Evolutionary conservation across 176 grass and related monocot genomes (phyloP).

Genomic region (Phoenix roebelenii): DNA sequence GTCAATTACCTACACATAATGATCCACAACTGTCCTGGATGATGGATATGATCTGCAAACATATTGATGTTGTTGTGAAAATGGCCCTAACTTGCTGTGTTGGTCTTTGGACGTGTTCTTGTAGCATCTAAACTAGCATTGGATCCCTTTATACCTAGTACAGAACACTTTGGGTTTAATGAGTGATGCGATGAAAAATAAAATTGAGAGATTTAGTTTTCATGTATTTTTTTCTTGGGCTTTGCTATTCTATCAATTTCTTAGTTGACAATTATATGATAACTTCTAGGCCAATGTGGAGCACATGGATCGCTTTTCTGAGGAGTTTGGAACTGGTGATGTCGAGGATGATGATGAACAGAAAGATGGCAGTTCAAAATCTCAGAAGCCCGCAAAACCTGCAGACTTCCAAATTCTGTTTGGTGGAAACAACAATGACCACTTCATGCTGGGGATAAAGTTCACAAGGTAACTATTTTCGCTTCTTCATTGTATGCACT

Average conservation of each 20-base stretch:
- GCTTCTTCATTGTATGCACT: neutral
- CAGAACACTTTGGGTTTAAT: too few species aligned
- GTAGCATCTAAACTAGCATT: too few species aligned
- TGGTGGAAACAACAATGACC: conserved; percentile 67
- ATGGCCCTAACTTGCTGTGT: too few species aligned
- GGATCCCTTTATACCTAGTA: too few species aligned
- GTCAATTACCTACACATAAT: too few species aligned
- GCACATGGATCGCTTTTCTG: conserved; percentile 50
- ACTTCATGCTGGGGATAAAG: conserved; percentile 93
- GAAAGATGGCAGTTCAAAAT: conserved; percentile 11
- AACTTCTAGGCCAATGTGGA: conserved; percentile 40
- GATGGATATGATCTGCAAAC: too few species aligned
- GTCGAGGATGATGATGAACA: conserved; percentile 39
- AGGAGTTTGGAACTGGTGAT: conserved; percentile 60
- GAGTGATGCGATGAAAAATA: too few species aligned
- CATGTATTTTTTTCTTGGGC: too few species aligned
- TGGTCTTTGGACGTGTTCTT: too few species aligned
- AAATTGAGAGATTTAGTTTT: too few species aligned
- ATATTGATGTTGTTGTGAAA: too few species aligned
- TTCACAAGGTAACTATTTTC: conserved; percentile 64
- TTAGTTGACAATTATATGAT: neutral
- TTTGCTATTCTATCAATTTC: neutral
- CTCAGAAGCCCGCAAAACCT: conserved; percentile 56
- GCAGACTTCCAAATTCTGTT: conserved; percentile 64
- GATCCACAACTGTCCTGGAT: too few species aligned